Evolutionary conservation across 2,329 filamentous ascomycete species (phyloP).

Genomic region (Thielaviopsis punctulata): DNA sequence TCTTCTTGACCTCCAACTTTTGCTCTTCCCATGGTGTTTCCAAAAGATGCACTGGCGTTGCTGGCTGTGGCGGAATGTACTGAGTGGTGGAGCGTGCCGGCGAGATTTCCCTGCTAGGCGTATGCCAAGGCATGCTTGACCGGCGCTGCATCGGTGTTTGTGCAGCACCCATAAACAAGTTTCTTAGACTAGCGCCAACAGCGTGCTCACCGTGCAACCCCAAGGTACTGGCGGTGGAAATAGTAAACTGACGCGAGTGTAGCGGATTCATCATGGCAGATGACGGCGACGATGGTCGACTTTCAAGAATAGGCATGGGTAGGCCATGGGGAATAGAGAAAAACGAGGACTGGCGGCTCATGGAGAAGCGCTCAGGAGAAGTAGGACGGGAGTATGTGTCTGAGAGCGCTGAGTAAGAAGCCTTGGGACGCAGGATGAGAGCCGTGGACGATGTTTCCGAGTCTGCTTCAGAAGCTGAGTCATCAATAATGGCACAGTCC

Average conservation of each 20-base stretch:
- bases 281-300: not conserved
- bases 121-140: conserved; percentile 7
- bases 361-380: not conserved
- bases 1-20: not conserved
- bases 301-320: not conserved
- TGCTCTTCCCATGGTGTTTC: not conserved
- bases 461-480: conserved; percentile 6
- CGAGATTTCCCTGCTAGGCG: not conserved
- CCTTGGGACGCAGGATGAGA: conserved; percentile 7
- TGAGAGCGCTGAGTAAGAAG: not conserved
- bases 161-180: conserved; percentile 5
- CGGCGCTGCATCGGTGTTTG: conserved; percentile 1
- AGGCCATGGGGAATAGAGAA: not conserved
- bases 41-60: not conserved
- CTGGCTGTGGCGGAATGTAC: not conserved
- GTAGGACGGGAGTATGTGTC: not conserved
- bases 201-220: conserved; percentile 13
- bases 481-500: conserved; percentile 8
- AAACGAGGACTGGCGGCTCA: not conserved
- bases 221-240: conserved; percentile 14
- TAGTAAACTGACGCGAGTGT: conserved; percentile 13
- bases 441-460: conserved; percentile 9
- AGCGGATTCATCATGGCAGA: not conserved
- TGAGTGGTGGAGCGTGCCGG: not conserved
- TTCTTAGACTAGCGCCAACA: conserved; percentile 1